phyloP scores from a whole-genome alignment of 805 yeast genomes.

The Candida insectalens region DNA sequence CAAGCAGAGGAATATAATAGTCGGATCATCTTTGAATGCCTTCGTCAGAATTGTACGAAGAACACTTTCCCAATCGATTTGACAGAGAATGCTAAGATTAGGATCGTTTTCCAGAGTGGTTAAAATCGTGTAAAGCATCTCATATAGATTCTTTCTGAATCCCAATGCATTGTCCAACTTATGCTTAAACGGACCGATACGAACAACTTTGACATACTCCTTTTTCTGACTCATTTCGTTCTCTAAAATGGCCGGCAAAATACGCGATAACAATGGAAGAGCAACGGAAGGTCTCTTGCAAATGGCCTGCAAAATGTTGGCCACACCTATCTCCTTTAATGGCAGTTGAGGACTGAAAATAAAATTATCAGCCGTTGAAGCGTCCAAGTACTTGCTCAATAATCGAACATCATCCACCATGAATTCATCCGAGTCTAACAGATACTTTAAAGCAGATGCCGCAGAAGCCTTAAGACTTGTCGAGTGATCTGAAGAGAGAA shows the following conservation, averaged over 20 bases:
- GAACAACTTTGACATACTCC: constrained; percentile 52
- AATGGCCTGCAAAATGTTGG: constrained; percentile 48
- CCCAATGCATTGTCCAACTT: constrained; percentile 71
- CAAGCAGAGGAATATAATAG: constrained; percentile 45
- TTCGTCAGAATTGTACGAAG: constrained; percentile 32
- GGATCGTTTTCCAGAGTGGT: constrained; percentile 22
- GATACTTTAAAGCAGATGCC: constrained; percentile 21
- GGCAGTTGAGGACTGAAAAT: constrained; percentile 32
- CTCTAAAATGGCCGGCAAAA: constrained; percentile 41
- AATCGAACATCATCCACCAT: constrained; percentile 4
- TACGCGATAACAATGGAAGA: constrained; percentile 32
- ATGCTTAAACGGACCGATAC: constrained; percentile 84
- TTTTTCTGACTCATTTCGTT: constrained; percentile 45
- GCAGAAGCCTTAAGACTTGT: constrained; percentile 13
- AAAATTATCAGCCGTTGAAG: constrained; percentile 14
- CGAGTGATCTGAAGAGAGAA: constrained; percentile 8
- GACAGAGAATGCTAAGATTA: constrained; percentile 9
- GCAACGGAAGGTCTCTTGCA: constrained; percentile 44
- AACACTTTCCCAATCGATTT: constrained; percentile 17
- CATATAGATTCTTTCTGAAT: constrained; percentile 63
- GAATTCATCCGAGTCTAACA: constrained; percentile 11
- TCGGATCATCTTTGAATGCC: constrained; percentile 54
- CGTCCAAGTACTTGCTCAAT: constrained; percentile 16
- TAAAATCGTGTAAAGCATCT: constrained; percentile 48
- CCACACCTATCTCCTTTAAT: constrained; percentile 51